A percentile compares a stretch with the other conserved stretches of the same genome.
These are phyloP conservation scores for Myriosclerotinia curreyana DNA, from an alignment of 2,329 filamentous ascomycete species.

Conservation along the genomic window DNA sequence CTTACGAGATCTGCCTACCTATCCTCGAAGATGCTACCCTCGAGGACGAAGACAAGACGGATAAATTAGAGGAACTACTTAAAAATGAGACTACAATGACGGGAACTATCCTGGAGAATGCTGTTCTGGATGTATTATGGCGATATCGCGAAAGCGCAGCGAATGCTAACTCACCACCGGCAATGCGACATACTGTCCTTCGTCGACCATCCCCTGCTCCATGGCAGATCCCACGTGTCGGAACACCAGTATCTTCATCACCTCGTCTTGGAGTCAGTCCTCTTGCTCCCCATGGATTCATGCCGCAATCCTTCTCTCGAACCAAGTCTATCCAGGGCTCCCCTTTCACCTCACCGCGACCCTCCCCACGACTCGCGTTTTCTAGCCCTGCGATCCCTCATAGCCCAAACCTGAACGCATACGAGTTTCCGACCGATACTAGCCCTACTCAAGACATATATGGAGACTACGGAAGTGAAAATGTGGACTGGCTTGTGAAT, in stretches of 20 bases:
- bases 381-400: slow-evolving; percentile 89
- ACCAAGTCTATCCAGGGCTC: slow-evolving; percentile 77
- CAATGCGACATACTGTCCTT: slow-evolving; percentile 83
- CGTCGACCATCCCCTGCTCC: slow-evolving; percentile 89
- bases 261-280: slow-evolving; percentile 78
- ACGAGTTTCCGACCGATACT: slow-evolving; percentile 84
- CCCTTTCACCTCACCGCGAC: slow-evolving; percentile 89
- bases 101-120: slow-evolving; percentile 80
- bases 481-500: slow-evolving; percentile 91
- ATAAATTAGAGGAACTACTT: slow-evolving; percentile 83
- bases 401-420: slow-evolving; percentile 89
- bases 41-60: slow-evolving; percentile 93
- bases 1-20: slow-evolving; percentile 87
- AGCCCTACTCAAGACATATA: slow-evolving; percentile 81
- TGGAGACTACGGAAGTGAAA: slow-evolving; percentile 87
- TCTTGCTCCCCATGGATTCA: slow-evolving; percentile 79
- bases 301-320: slow-evolving; percentile 72
- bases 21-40: slow-evolving; percentile 78
- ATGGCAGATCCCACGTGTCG: slow-evolving; percentile 71
- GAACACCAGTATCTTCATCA: slow-evolving; percentile 76
- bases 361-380: slow-evolving; percentile 85
- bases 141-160: slow-evolving; percentile 68
- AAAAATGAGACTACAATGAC: slow-evolving; percentile 72
- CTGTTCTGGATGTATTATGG: slow-evolving; percentile 88
- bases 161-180: slow-evolving; percentile 69